Conservation (phyloP, 2,329 filamentous ascomycete genomes). For the Corynespora cassiicola region DNA sequence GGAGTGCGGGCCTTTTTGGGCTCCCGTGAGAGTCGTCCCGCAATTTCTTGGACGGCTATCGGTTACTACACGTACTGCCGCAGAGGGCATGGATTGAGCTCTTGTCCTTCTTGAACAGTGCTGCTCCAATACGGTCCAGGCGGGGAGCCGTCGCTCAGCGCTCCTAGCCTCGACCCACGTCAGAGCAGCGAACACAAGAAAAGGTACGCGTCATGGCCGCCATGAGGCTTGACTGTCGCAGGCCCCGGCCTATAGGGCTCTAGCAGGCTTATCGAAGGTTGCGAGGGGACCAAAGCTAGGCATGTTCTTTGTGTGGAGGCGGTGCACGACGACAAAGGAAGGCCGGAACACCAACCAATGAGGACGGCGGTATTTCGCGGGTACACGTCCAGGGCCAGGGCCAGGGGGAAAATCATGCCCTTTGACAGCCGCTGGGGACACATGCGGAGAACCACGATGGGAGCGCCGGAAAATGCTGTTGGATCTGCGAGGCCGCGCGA, state of each 20-base stretch:
- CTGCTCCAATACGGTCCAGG: constrained; percentile 27
- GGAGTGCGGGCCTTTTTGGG: neutral
- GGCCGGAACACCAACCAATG: too few species aligned
- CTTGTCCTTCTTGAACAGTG: constrained; percentile 8
- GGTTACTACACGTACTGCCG: constrained; percentile 9
- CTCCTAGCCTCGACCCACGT: constrained; percentile 23
- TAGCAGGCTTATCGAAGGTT: constrained; percentile 17
- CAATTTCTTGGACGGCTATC: too few species aligned
- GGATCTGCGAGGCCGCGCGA: too few species aligned
- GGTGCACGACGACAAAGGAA: too few species aligned
- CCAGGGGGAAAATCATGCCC: too few species aligned
- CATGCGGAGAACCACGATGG: too few species aligned
- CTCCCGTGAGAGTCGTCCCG: too few species aligned
- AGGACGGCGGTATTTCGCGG: too few species aligned
- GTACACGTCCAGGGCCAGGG: too few species aligned
- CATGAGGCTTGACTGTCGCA: constrained; percentile 18
- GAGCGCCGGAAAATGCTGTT: too few species aligned
- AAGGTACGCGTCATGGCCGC: constrained; percentile 37
- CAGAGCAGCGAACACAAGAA: constrained; percentile 19
- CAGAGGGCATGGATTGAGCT: constrained; percentile 4
- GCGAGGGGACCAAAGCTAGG: constrained; percentile 5
- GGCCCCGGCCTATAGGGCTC: constrained; percentile 9
- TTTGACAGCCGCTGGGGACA: too few species aligned
- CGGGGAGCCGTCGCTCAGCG: constrained; percentile 32
- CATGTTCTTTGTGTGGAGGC: too few species aligned